phyloP scores from a whole-genome alignment of 108 stramenopile genomes.

The Skeletonema tropicum region DNA sequence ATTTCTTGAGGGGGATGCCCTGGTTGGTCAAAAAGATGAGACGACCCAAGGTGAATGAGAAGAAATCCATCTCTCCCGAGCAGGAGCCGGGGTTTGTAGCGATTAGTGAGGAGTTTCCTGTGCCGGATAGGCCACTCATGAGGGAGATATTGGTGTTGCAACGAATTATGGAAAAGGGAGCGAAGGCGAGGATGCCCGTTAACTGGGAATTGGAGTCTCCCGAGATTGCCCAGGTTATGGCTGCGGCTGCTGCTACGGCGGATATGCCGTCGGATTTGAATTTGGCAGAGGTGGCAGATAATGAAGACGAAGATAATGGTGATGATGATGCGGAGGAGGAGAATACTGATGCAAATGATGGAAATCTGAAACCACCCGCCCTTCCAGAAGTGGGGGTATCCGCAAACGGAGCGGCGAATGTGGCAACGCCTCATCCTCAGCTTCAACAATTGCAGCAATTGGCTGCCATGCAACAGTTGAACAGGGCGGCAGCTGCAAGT shows the following conservation, averaged over 20 bases:
- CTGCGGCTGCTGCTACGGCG: neutral
- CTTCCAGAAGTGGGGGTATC: neutral
- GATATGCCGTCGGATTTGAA: neutral
- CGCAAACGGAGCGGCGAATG: neutral
- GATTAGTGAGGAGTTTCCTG: conserved; percentile 58
- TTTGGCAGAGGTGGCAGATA: neutral
- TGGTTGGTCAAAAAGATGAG: conserved; percentile 50
- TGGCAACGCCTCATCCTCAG: neutral
- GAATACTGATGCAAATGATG: neutral
- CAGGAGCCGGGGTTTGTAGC: conserved; percentile 67
- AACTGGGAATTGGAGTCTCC: conserved; percentile 13
- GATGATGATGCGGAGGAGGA: neutral
- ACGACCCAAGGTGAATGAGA: conserved; percentile 56
- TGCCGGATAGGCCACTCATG: conserved; percentile 46
- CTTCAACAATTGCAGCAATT: neutral
- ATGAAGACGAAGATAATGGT: neutral
- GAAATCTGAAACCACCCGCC: conserved; percentile 16
- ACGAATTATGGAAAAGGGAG: conserved; percentile 62
- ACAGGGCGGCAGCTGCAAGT: neutral
- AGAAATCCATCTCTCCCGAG: conserved; percentile 54
- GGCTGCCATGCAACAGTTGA: neutral
- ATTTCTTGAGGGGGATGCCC: conserved; percentile 39
- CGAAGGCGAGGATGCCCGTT: conserved; percentile 76
- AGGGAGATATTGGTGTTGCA: conserved; percentile 59
- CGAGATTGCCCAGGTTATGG: neutral